Evolutionary conservation across 1,284 basidiomycete species (phyloP).

Genomic region (Peniophora sp.): DNA sequence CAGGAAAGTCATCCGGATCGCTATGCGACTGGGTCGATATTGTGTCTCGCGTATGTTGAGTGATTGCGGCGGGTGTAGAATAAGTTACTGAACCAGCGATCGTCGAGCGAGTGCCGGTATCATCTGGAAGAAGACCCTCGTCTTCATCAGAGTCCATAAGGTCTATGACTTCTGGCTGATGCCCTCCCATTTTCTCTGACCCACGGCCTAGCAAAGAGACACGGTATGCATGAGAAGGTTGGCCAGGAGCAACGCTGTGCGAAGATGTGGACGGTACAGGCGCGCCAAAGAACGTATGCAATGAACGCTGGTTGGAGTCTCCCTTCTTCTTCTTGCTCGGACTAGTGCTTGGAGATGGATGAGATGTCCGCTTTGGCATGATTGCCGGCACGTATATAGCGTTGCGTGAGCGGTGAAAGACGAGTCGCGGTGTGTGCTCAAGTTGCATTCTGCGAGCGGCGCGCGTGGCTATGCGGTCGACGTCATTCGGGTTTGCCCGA

Average conservation of each 20-base stretch:
- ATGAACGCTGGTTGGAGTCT: slow-evolving; percentile 17
- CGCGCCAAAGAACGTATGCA: slow-evolving; percentile 20
- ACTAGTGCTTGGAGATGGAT: slow-evolving; percentile 12
- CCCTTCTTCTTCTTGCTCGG: slow-evolving; percentile 18
- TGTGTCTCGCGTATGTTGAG: slow-evolving; percentile 2
- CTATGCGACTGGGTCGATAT: neutral
- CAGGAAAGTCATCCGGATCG: slow-evolving; percentile 16
- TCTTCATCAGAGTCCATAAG: slow-evolving; percentile 20
- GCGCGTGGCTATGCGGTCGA: no score
- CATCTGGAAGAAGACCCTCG: neutral
- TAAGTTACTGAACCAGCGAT: no score
- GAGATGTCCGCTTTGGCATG: slow-evolving; percentile 21
- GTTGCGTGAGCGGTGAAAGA: no score
- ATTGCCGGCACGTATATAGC: neutral
- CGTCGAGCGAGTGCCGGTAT: neutral
- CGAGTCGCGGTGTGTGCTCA: no score
- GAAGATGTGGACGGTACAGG: no score
- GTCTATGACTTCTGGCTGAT: slow-evolving; percentile 19
- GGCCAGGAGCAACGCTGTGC: no score
- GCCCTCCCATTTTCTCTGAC: slow-evolving; percentile 1
- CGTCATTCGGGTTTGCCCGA: no score
- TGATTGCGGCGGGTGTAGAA: neutral
- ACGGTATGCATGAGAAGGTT: no score
- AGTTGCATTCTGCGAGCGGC: no score
- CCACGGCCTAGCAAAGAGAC: no score